Base-by-base conservation (phyloP, 768 basidiomycete species). In the Agrocybe pediades region DNA sequence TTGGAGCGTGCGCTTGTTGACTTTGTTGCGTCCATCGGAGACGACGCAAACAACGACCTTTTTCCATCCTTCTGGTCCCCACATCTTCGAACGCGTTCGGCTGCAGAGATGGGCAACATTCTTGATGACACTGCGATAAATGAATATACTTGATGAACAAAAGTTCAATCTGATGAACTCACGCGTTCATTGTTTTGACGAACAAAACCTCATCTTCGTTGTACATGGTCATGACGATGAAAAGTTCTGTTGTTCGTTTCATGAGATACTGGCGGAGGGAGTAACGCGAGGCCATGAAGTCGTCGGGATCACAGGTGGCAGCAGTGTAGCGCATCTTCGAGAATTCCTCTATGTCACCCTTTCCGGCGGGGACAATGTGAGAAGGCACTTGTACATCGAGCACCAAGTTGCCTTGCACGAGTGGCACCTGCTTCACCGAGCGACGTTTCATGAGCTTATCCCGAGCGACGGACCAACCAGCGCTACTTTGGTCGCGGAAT, bases 151-250 rank as follows among this genome's bases (percentile, higher is more conserved):
- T 24, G 30, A 20, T 41, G 36, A 42, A 41, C 23, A 53, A 54
- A 36, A 4, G 33, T 5, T 4, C 13, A 17, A 36, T 25, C 13
- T 45, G 49, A 11, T 6, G 51, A 41, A 77, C 87, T 63, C 64
- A 88, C 86, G 89, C 83, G 61, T 92, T 92, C 88, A 94, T 92
- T 9, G 91, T 94, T 65, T 78, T 82, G 65, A 76, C 75, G 67
- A 92, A 92, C 23, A 91, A 74, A 8, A 86, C 74, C 65, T 92
- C 89, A 64, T 92, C 91, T 73, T 97, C 94, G 67, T 95, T 95
- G 69, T 92, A 92, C 92, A 96, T 95, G 41, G 94, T 96, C 85
- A 96, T 91, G 39, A 95, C 93, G 61, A 97, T 92, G 73, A 96
- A 95, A 13, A 97, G 79, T 71, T 96, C 95, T 8, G 94, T 96